Conservation (phyloP, 805 yeast genomes). For the Jamesozyma spencerorum region DNA sequence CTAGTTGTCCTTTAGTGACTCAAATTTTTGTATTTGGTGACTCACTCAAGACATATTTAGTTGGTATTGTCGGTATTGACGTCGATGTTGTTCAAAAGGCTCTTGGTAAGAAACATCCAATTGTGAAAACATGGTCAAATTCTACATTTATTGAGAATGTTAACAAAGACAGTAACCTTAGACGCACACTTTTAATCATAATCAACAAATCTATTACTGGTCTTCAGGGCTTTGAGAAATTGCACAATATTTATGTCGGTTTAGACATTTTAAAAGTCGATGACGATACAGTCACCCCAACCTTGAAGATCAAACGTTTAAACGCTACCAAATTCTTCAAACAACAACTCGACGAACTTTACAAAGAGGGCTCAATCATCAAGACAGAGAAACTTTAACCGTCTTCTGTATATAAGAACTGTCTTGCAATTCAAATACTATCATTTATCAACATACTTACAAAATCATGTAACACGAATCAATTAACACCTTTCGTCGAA, state of each 20-base stretch:
- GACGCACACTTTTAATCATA: conserved; percentile 11
- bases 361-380: conserved; percentile 40
- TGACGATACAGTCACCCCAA: conserved; percentile 59
- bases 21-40: conserved; percentile 62
- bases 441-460: no score
- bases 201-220: conserved; percentile 23
- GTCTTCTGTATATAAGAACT: no score
- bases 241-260: conserved; percentile 44
- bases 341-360: conserved; percentile 35
- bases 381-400: conserved; percentile 13
- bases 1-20: conserved; percentile 40
- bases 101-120: conserved; percentile 29
- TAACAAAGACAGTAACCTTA: conserved; percentile 13
- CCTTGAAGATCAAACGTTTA: conserved; percentile 47
- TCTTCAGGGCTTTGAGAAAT: conserved; percentile 54
- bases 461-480: no score
- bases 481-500: no score
- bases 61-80: conserved; percentile 57
- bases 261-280: conserved; percentile 55
- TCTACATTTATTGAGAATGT: conserved; percentile 22
- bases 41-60: conserved; percentile 44
- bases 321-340: conserved; percentile 39
- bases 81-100: conserved; percentile 34
- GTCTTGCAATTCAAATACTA: no score
- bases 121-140: conserved; percentile 17